Conservation (phyloP, 176 grass and related monocot genomes). For the Phoenix roebelenii region DNA sequence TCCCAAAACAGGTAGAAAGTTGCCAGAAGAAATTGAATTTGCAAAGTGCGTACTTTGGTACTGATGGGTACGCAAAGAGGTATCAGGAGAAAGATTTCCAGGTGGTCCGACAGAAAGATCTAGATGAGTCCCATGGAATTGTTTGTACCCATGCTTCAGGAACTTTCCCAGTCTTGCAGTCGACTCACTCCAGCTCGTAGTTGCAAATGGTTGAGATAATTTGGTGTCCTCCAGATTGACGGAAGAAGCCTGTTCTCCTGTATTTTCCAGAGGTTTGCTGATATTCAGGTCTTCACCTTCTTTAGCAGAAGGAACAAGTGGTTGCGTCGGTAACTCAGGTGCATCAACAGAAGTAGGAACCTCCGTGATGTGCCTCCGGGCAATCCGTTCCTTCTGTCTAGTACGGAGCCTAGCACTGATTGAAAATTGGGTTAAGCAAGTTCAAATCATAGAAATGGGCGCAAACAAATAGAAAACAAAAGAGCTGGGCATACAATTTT, state of each 20-base stretch:
- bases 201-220: conserved; percentile 27
- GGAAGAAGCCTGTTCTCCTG: conserved; percentile 11
- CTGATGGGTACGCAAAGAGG: conserved; percentile 31
- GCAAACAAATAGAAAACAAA: conserved; percentile 7
- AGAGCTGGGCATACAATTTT: conserved; percentile 64
- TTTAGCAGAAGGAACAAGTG: conserved; percentile 24
- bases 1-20: conserved; percentile 83
- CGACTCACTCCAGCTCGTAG: conserved; percentile 36
- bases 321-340: conserved; percentile 30
- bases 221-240: conserved; percentile 18
- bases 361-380: conserved; percentile 40
- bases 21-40: conserved; percentile 40
- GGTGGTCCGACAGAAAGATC: conserved; percentile 38
- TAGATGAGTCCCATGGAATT: conserved; percentile 44
- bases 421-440: conserved; percentile 32
- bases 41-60: conserved; percentile 27
- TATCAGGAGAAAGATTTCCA: conserved; percentile 23
- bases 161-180: conserved; percentile 39
- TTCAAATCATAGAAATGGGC: conserved; percentile 6
- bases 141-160: conserved; percentile 38
- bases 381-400: conserved; percentile 88
- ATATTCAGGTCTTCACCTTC: conserved; percentile 35
- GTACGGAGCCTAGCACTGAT: conserved; percentile 80
- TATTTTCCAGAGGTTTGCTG: conserved; percentile 26
- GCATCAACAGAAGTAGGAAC: conserved; percentile 23